Evolutionary conservation across 768 basidiomycete genomes (phyloP).

Genomic region (Galerina sulciceps): DNA sequence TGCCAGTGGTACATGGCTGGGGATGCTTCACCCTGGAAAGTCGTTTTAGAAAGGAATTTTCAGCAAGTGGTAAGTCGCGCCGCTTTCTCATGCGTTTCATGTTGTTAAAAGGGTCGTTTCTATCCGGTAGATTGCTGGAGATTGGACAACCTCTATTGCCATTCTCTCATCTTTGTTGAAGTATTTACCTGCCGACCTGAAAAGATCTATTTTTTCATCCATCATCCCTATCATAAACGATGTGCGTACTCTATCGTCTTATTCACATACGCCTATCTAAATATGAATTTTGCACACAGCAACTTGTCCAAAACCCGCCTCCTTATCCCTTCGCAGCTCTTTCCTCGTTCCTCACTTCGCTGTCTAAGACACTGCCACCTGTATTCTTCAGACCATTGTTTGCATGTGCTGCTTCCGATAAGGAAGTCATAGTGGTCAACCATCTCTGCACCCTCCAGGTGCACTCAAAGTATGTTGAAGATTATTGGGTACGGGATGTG

Average conservation of each 20-base stretch:
- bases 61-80: constrained; percentile 22
- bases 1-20: constrained; percentile 25
- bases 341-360: constrained; percentile 50
- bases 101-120: background rate
- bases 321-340: constrained; percentile 49
- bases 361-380: constrained; percentile 59
- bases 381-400: constrained; percentile 78
- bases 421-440: constrained; percentile 60
- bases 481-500: constrained; percentile 69
- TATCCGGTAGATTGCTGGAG: constrained; percentile 27
- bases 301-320: constrained; percentile 57
- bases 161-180: constrained; percentile 47
- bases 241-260: constrained; percentile 35
- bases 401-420: constrained; percentile 65
- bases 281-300: constrained; percentile 35
- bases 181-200: constrained; percentile 51
- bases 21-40: constrained; percentile 19
- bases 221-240: constrained; percentile 54
- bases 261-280: background rate
- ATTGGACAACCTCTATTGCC: constrained; percentile 47
- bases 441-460: constrained; percentile 60
- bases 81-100: constrained; percentile 4
- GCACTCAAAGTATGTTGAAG: constrained; percentile 56
- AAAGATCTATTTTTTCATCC: constrained; percentile 40
- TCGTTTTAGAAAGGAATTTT: constrained; percentile 25